Percentiles rank a stretch among this genome's conserved stretches.
Evolutionary conservation across 371 early-diverging fungal genomes (phyloP).

Genomic region (Mucor indicus): DNA sequence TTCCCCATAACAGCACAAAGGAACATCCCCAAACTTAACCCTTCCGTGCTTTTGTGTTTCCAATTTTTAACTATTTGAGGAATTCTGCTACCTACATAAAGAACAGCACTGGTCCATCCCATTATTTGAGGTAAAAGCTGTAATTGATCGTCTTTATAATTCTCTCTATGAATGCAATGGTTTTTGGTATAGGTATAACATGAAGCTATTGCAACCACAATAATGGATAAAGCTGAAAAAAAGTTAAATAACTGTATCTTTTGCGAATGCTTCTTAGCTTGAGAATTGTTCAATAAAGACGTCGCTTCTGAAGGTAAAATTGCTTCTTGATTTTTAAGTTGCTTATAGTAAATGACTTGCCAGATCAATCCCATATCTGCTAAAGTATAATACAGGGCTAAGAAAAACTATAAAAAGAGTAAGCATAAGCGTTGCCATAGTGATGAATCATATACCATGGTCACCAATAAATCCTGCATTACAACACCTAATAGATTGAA

Average conservation of each 20-base stretch:
- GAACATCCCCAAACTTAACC: conserved; percentile 75
- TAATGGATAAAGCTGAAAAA: conserved; percentile 10
- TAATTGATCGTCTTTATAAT: not conserved
- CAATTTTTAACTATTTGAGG: conserved; percentile 76
- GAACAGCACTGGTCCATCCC: conserved; percentile 48
- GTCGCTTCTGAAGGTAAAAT: conserved; percentile 4
- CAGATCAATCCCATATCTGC: conserved; percentile 52
- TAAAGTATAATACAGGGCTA: conserved; percentile 48
- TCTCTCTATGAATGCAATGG: not conserved
- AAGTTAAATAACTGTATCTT: conserved; percentile 9
- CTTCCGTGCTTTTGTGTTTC: conserved; percentile 62
- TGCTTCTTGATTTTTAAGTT: not conserved
- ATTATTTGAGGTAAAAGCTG: conserved; percentile 26
- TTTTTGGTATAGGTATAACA: conserved; percentile 20
- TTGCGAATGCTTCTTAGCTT: conserved; percentile 1
- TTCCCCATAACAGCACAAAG: conserved; percentile 65
- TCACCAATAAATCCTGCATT: conserved; percentile 68
- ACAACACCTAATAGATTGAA: conserved; percentile 76
- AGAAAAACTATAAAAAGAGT: conserved; percentile 26
- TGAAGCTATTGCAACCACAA: conserved; percentile 15
- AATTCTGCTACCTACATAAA: conserved; percentile 57
- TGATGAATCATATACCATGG: conserved; percentile 38
- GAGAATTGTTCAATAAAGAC: not conserved
- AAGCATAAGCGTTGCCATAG: too few relatives aligned
- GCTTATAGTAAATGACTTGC: conserved; percentile 51